These are phyloP conservation scores for Pontederia crassipes DNA, from an alignment of 176 grass and related monocot genomes.

Conservation along the genomic window DNA sequence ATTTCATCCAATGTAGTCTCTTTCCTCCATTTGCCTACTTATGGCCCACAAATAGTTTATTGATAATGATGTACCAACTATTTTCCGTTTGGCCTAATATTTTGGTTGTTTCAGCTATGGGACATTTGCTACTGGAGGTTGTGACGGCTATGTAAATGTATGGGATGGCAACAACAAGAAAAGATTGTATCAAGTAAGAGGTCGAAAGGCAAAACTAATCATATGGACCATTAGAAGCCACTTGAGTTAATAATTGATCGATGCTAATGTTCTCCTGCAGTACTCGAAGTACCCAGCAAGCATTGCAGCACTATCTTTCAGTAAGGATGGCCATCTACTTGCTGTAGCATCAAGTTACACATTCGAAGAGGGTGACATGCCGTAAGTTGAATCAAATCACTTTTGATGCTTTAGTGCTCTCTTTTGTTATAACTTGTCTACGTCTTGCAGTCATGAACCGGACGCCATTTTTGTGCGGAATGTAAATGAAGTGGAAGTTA, in stretches of 20 bases:
- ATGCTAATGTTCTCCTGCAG: slow-evolving; percentile 31
- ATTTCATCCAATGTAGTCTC: slow-evolving; percentile 89
- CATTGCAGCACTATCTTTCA: slow-evolving; percentile 90
- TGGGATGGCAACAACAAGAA: slow-evolving; percentile 99
- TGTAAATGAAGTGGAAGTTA: slow-evolving; percentile 94
- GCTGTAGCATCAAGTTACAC: slow-evolving; percentile 97
- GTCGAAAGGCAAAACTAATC: not conserved
- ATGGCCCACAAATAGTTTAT: not conserved
- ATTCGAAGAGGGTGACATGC: slow-evolving; percentile 84
- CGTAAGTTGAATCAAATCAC: slow-evolving; percentile 33
- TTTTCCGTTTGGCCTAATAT: not conserved
- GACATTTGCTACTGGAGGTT: slow-evolving; percentile 94
- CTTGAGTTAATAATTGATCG: not conserved
- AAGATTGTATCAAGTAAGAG: slow-evolving; percentile 84
- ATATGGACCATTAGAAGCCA: not conserved
- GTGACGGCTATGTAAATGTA: slow-evolving; percentile 98
- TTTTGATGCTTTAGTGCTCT: too few species aligned
- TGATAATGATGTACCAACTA: not conserved
- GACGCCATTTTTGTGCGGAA: slow-evolving; percentile 73
- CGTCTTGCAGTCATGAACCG: slow-evolving; percentile 63
- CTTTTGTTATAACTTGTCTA: not conserved
- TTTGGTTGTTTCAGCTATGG: slow-evolving; percentile 52
- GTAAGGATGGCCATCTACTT: slow-evolving; percentile 77
- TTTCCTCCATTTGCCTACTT: slow-evolving; percentile 14
- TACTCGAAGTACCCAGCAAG: slow-evolving; percentile 89